Conservation (phyloP, 257 asterid genomes). For the Solanum dulcamara region DNA sequence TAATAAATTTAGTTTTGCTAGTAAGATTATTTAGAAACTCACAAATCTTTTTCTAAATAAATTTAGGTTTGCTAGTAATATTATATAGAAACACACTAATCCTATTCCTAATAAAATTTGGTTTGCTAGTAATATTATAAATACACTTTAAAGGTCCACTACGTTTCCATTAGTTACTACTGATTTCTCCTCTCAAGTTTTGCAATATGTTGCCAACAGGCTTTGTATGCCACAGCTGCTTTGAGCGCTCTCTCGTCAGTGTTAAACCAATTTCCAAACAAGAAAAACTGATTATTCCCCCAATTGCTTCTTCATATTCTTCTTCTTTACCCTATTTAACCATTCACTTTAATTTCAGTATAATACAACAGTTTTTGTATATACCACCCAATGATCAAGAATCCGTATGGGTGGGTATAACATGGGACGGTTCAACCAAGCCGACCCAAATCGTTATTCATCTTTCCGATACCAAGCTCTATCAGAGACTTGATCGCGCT, state of each 20-base stretch:
- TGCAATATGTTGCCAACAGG: not conserved
- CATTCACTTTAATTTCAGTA: not conserved
- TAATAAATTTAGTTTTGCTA: no score
- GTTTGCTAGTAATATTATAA: not conserved
- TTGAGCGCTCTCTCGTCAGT: not conserved
- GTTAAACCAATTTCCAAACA: not conserved
- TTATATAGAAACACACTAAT: not conserved
- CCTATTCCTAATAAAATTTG: not conserved
- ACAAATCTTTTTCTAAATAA: not conserved
- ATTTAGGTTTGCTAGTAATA: not conserved
- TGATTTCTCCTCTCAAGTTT: not conserved
- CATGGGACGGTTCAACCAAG: no score
- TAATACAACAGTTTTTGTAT: not conserved
- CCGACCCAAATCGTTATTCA: not conserved
- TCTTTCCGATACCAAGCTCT: not conserved
- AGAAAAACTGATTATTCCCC: not conserved
- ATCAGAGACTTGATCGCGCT: not conserved
- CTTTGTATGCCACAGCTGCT: not conserved
- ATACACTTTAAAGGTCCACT: not conserved
- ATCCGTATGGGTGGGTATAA: no score
- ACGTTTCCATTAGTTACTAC: not conserved
- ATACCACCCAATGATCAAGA: not conserved
- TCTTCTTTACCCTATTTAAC: not conserved
- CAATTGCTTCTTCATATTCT: not conserved
- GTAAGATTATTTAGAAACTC: no score